Conservation (phyloP, 208 protist genomes). For the Trypanosoma avium region DNA sequence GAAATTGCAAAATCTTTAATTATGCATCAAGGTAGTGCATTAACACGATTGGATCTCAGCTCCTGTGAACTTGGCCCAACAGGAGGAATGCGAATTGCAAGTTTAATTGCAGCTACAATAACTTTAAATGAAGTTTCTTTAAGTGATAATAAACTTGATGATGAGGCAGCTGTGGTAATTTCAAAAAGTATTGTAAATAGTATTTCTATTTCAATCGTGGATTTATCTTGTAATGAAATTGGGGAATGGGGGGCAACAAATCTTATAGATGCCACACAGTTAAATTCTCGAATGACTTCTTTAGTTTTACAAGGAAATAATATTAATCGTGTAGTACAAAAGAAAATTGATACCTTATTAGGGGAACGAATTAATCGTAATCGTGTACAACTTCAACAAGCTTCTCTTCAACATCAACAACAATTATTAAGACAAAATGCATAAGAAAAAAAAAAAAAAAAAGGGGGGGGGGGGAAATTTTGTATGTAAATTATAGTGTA, state of each 20-base stretch:
- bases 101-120: constrained; percentile 60
- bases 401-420: constrained; percentile 6
- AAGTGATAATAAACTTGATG: constrained; percentile 80
- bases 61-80: constrained; percentile 59
- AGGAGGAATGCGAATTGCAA: constrained; percentile 72
- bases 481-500: too few relatives aligned
- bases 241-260: constrained; percentile 64
- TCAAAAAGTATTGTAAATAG: constrained; percentile 66
- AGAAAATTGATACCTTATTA: constrained; percentile 79
- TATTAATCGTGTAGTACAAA: constrained; percentile 79
- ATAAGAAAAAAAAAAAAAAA: not conserved
- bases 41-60: constrained; percentile 70
- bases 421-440: constrained; percentile 1
- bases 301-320: constrained; percentile 80
- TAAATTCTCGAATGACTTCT: constrained; percentile 61
- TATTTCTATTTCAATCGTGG: constrained; percentile 54
- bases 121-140: constrained; percentile 71
- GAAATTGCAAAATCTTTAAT: constrained; percentile 59
- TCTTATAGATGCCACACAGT: constrained; percentile 71
- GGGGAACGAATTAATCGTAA: constrained; percentile 71
- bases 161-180: constrained; percentile 69
- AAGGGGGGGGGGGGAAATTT: not conserved
- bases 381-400: constrained; percentile 34
- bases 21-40: constrained; percentile 44
- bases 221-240: constrained; percentile 79